Percentiles rank a stretch among this genome's conserved stretches.
Evolutionary conservation across 305 asterid genomes (phyloP).

Genomic region (Andrographis paniculata): DNA sequence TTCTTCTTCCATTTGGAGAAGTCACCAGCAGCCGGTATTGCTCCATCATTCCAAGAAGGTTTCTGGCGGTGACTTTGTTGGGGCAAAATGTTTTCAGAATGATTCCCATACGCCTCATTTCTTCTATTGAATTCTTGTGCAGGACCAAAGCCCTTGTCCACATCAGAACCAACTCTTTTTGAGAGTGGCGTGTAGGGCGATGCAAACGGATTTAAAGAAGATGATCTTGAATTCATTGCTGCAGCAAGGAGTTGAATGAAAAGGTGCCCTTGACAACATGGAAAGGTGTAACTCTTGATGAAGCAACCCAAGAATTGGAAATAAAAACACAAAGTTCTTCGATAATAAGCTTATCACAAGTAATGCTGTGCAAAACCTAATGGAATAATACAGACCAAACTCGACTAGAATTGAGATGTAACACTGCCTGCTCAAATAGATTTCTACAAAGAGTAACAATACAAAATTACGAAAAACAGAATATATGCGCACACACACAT

Average conservation of each 20-base stretch:
- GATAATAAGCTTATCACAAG: too few relatives aligned
- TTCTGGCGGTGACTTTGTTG: slow-evolving; percentile 23
- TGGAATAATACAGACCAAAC: not conserved
- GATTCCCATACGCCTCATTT: slow-evolving; percentile 33
- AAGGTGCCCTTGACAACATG: not conserved
- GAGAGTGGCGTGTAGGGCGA: slow-evolving; percentile 66
- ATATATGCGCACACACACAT: slow-evolving; percentile 1
- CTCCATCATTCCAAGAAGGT: slow-evolving; percentile 20
- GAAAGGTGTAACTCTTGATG: not conserved
- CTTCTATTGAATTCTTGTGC: slow-evolving; percentile 26
- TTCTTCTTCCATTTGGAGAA: slow-evolving; percentile 20
- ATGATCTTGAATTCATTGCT: slow-evolving; percentile 60
- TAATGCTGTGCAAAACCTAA: not conserved
- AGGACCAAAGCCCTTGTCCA: slow-evolving; percentile 24
- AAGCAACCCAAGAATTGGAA: not conserved
- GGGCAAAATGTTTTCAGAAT: slow-evolving; percentile 24
- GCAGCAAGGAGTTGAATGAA: slow-evolving; percentile 24
- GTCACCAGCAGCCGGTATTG: slow-evolving; percentile 25
- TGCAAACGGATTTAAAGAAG: slow-evolving; percentile 76
- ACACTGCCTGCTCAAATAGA: not conserved
- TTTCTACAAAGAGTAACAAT: not conserved
- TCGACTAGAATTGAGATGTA: too few relatives aligned
- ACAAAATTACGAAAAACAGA: not conserved
- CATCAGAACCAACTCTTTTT: slow-evolving; percentile 40
- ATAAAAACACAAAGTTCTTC: not conserved